These are phyloP conservation scores for Sarcodon aspratus DNA, from an alignment of 768 basidiomycete species.

Conservation along the genomic window DNA sequence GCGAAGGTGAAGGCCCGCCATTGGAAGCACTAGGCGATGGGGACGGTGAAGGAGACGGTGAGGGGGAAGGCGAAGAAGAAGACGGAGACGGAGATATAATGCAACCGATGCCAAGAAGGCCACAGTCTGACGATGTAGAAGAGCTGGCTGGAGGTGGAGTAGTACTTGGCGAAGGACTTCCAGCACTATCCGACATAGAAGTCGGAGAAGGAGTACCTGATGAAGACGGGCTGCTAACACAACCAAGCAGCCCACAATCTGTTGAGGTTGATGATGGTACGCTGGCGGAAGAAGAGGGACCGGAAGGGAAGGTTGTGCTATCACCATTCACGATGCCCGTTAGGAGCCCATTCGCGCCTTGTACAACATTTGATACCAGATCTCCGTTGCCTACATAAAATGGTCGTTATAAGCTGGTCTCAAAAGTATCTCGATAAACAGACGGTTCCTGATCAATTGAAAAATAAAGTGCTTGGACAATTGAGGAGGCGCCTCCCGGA, in stretches of 20 bases:
- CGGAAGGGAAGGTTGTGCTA: background rate
- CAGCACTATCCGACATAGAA: background rate
- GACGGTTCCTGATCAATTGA: background rate
- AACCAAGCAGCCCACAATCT: too few species aligned
- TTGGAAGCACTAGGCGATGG: slow-evolving; percentile 6
- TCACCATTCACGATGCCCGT: background rate
- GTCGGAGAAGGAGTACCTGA: background rate
- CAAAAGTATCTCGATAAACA: background rate
- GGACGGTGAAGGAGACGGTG: slow-evolving; percentile 7
- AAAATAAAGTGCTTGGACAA: background rate
- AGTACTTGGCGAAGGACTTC: background rate
- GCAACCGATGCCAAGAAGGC: too few species aligned
- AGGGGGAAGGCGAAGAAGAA: background rate
- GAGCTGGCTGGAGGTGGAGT: too few species aligned
- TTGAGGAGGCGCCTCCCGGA: background rate
- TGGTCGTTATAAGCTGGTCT: background rate
- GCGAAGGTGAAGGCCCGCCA: too few species aligned
- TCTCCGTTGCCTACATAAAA: background rate
- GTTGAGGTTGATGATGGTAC: background rate
- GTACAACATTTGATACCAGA: background rate
- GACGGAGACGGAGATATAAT: background rate
- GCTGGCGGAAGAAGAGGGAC: background rate
- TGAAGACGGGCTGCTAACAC: background rate
- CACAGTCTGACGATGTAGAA: too few species aligned
- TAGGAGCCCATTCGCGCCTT: background rate